phyloP scores from a whole-genome alignment of 2,329 filamentous ascomycete genomes.

The Epichloe bromicola region DNA sequence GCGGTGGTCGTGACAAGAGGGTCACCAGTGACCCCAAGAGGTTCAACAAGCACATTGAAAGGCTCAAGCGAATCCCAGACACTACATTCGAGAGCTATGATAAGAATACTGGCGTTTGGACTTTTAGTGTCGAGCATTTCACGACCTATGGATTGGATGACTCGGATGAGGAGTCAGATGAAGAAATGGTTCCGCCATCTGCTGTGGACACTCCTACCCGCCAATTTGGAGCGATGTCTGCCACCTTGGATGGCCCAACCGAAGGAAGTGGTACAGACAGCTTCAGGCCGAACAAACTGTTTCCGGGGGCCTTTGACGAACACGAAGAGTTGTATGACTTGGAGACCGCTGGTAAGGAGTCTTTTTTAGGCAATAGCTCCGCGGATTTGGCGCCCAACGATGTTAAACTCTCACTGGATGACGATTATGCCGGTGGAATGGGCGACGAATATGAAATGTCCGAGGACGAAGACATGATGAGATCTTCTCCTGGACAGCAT shows the following conservation, averaged over 20 bases:
- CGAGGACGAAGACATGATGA: conserved; percentile 61
- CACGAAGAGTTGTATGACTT: conserved; percentile 42
- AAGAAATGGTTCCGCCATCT: conserved; percentile 19
- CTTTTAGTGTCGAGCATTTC: conserved; percentile 89
- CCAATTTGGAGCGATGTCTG: conserved; percentile 14
- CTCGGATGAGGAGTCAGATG: conserved; percentile 57
- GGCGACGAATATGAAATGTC: conserved; percentile 67
- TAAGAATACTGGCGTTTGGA: conserved; percentile 70
- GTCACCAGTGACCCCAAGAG: conserved; percentile 43
- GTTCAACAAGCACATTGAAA: conserved; percentile 69
- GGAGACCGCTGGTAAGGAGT: conserved; percentile 44
- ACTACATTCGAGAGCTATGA: conserved; percentile 79
- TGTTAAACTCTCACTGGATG: conserved; percentile 46
- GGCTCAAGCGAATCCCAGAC: conserved; percentile 64
- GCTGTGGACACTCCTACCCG: neutral
- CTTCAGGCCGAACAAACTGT: conserved; percentile 34
- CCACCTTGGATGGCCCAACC: conserved; percentile 11
- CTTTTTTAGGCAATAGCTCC: conserved; percentile 92
- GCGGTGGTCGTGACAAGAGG: conserved; percentile 44
- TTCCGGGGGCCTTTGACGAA: conserved; percentile 68
- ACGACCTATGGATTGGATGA: conserved; percentile 88
- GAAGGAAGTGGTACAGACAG: conserved; percentile 46
- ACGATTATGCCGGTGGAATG: conserved; percentile 41
- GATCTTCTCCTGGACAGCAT: conserved; percentile 61
- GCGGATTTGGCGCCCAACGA: conserved; percentile 61